Evolutionary conservation across 208 protist genomes (phyloP), one percentile per base, ranked within the genome.

Genomic region (Leishmania tarentolae): DNA sequence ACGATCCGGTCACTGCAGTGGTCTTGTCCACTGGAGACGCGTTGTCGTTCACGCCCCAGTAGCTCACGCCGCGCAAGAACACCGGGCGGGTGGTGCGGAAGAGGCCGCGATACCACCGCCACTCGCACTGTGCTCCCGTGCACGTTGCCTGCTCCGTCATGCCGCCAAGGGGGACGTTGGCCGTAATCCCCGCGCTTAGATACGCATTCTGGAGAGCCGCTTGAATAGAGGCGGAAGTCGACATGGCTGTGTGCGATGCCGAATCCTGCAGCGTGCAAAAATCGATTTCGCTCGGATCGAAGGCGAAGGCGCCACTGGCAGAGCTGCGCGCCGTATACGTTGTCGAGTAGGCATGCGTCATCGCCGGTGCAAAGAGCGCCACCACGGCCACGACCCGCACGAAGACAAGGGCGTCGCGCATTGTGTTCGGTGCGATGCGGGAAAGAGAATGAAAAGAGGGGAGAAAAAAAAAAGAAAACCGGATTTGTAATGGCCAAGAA

Each of bases 101-200:
- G 35, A 95, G 77, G n/a, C 91, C 91, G 42, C 87, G 82, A 50
- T 78, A 83, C 77, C 86, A 95, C 53, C 71, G 24, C 90, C 91
- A 95, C 21, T 46, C 50, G 78, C 91, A 95, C 70, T 72, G 37
- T 19, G 56, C 8, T 6, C 11, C 50, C 0, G 85, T 76, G 82
- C 91, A 95, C 2, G 79, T 77, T 17, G 83, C 83, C 74, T 86
- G 84, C 31, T 80, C 63, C 40, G 88, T 81, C 46, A 78, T 79
- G 24, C 86, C 91, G 28, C 89, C 91, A 35, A 93, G 80, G 11
- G 89, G 84, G 15, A 87, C 84, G 19, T 82, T 76, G 47, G 59
- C 52, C 11, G 47, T 77, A 31, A 89, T 59, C 1, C 73, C 84
- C 56, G 61, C 75, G 21, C 66, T 75, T 3, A 44, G 24, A 21